phyloP scores from a whole-genome alignment of 345 rosid genomes.

The Schrenkiella parvula region DNA sequence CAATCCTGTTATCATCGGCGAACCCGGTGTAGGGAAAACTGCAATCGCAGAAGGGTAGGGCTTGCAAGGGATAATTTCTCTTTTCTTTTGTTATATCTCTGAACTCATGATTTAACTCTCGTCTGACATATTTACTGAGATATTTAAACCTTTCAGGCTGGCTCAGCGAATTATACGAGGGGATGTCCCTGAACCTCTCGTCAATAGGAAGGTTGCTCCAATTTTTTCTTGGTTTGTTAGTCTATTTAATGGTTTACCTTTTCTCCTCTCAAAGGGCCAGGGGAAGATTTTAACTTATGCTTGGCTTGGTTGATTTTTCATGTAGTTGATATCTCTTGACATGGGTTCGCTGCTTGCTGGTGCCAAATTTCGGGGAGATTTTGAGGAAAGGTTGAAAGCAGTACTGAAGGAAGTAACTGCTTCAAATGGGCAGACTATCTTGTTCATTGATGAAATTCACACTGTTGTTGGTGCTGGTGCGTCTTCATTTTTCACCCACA shows the following conservation, averaged over 20 bases:
- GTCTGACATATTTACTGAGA: not conserved
- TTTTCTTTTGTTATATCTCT: not conserved
- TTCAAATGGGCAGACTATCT: slow-evolving; percentile 82
- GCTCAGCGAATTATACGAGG: slow-evolving; percentile 82
- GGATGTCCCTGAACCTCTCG: slow-evolving; percentile 85
- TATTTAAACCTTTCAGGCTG: slow-evolving; percentile 41
- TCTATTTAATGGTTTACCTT: slow-evolving; percentile 11
- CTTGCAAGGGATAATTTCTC: not conserved
- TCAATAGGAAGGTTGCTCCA: slow-evolving; percentile 38
- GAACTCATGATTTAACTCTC: not conserved
- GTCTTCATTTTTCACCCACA: not conserved
- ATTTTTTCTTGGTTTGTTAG: not conserved
- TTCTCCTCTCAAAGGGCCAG: not conserved
- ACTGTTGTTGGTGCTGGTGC: slow-evolving; percentile 91
- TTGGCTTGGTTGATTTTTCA: not conserved
- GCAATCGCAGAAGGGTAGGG: slow-evolving; percentile 39
- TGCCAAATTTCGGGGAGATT: slow-evolving; percentile 79
- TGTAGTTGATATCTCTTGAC: slow-evolving; percentile 80
- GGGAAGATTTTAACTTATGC: not conserved
- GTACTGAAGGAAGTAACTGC: slow-evolving; percentile 87
- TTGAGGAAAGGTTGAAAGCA: slow-evolving; percentile 86
- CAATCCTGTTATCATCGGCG: slow-evolving; percentile 93
- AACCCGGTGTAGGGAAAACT: slow-evolving; percentile 97
- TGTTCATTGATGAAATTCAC: slow-evolving; percentile 91
- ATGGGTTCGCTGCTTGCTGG: slow-evolving; percentile 94